phyloP scores from a whole-genome alignment of 495 filamentous ascomycete genomes.

The Cercophora newfieldiana region DNA sequence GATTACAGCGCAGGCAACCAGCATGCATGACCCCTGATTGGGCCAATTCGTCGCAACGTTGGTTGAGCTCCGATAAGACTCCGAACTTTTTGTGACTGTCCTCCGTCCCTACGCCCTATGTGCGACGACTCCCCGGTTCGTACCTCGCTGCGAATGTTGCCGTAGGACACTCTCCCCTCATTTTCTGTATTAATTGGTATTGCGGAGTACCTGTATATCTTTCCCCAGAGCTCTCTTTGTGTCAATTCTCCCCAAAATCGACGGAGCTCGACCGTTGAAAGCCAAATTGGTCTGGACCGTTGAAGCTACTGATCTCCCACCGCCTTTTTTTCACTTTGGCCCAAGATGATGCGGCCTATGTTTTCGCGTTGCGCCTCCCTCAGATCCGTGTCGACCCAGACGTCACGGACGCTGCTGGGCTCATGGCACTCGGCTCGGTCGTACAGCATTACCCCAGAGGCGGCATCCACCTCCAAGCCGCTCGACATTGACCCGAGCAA shows the following conservation, averaged over 20 bases:
- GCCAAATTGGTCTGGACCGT: background rate
- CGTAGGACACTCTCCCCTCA: background rate
- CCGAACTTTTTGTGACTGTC: conserved; percentile 24
- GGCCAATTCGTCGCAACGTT: conserved; percentile 20
- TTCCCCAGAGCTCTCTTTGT: background rate
- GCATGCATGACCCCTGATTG: conserved; percentile 25
- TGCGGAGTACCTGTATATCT: background rate
- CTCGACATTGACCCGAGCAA: conserved; percentile 70
- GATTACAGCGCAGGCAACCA: conserved; percentile 2
- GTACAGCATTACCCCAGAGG: conserved; percentile 62
- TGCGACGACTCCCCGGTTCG: background rate
- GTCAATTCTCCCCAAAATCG: background rate
- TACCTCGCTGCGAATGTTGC: background rate
- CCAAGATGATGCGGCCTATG: conserved; percentile 31
- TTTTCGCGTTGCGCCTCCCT: conserved; percentile 27
- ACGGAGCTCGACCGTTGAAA: background rate
- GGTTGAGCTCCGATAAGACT: conserved; percentile 34
- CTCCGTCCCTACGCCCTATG: background rate
- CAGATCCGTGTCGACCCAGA: conserved; percentile 24
- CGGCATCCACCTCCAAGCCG: conserved; percentile 51
- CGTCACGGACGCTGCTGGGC: conserved; percentile 27
- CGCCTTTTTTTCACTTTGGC: conserved; percentile 10
- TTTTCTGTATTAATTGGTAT: background rate
- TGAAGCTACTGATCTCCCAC: background rate
- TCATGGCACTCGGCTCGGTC: conserved; percentile 30